phyloP scores from a whole-genome alignment of 495 filamentous ascomycete species.

The Barbatosphaeria neglecta region DNA sequence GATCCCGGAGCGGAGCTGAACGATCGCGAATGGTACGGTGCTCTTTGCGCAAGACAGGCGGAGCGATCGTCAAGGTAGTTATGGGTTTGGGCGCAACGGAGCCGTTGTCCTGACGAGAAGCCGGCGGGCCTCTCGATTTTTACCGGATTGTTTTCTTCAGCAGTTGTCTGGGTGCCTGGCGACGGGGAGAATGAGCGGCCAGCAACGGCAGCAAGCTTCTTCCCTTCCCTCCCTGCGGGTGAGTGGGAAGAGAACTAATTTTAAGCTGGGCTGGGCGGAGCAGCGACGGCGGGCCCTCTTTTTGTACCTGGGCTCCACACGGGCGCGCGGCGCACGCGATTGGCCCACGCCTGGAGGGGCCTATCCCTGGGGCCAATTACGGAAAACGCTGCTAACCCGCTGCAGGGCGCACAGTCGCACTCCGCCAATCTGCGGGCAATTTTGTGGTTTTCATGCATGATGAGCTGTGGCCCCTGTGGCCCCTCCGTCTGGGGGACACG shows the following conservation, averaged over 20 bases:
- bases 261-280: not conserved
- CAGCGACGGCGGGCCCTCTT: not conserved
- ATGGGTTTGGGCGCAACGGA: no score
- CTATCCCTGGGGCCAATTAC: not conserved
- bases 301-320: not conserved
- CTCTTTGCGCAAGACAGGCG: no score
- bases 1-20: no score
- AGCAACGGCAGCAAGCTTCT: not conserved
- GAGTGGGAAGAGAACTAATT: not conserved
- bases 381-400: no score
- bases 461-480: not conserved
- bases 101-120: no score
- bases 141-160: not conserved
- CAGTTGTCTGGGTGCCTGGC: no score
- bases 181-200: no score
- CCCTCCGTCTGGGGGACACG: not conserved
- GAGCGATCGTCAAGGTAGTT: no score
- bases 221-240: not conserved
- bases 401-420: not conserved
- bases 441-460: conserved; percentile 1
- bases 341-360: not conserved
- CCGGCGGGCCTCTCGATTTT: no score
- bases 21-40: no score
- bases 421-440: not conserved
- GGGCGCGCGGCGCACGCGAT: not conserved